Evolutionary conservation across 768 basidiomycete species (phyloP).

Genomic region (Auriculariales sp.): DNA sequence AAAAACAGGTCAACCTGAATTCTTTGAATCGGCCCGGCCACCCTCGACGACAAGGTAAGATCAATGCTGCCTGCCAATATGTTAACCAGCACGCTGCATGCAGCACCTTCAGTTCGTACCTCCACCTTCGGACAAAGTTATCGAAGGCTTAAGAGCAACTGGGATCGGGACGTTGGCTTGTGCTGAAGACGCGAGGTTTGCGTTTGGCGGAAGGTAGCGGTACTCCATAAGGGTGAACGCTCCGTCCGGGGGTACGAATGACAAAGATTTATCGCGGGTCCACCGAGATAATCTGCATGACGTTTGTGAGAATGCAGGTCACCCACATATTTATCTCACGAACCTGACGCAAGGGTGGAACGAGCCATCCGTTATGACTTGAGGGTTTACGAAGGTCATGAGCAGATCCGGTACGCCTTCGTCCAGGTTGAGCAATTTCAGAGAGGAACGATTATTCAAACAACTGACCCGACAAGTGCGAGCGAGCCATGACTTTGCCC

Average conservation of each 20-base stretch:
- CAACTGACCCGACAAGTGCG: slow-evolving; percentile 53
- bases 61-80: slow-evolving; percentile 38
- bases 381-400: slow-evolving; percentile 61
- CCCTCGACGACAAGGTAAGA: slow-evolving; percentile 46
- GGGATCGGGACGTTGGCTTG: slow-evolving; percentile 21
- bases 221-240: slow-evolving; percentile 77
- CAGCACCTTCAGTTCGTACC: slow-evolving; percentile 15
- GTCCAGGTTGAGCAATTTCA: neutral
- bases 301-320: slow-evolving; percentile 2
- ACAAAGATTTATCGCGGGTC: slow-evolving; percentile 59
- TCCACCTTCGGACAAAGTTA: slow-evolving; percentile 25
- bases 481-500: slow-evolving; percentile 67
- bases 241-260: slow-evolving; percentile 91
- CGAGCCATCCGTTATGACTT: slow-evolving; percentile 58
- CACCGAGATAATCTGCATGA: slow-evolving; percentile 57
- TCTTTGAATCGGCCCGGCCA: slow-evolving; percentile 54
- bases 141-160: slow-evolving; percentile 15
- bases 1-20: slow-evolving; percentile 59
- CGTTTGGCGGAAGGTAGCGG: slow-evolving; percentile 39
- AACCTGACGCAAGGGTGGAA: slow-evolving; percentile 92
- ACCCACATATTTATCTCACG: slow-evolving; percentile 10
- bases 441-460: neutral
- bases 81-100: neutral
- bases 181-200: slow-evolving; percentile 27
- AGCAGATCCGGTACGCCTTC: slow-evolving; percentile 81